These are phyloP conservation scores for Hansenula sp. DNA, from an alignment of 1,139 yeast genomes.

Conservation along the genomic window DNA sequence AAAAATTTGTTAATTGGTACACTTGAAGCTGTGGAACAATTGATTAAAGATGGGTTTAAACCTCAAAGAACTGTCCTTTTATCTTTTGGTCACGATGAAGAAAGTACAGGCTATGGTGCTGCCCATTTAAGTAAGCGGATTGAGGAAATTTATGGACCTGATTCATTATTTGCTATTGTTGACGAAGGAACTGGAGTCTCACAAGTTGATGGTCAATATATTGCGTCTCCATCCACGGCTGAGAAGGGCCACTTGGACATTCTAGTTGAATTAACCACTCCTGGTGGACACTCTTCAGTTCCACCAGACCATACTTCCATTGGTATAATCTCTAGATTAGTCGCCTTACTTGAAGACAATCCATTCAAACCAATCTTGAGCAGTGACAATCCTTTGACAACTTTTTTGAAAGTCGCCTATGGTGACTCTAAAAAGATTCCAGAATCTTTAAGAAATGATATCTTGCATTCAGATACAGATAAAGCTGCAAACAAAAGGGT, in stretches of 20 bases:
- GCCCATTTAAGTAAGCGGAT: constrained; percentile 33
- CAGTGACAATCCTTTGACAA: constrained; percentile 41
- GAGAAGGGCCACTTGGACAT: constrained; percentile 55
- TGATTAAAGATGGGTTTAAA: constrained; percentile 33
- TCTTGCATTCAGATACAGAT: constrained; percentile 37
- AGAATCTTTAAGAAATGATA: constrained; percentile 22
- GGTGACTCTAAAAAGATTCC: constrained; percentile 27
- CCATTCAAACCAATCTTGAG: constrained; percentile 41
- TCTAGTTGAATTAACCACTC: constrained; percentile 39
- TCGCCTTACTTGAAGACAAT: constrained; percentile 38
- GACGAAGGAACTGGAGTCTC: constrained; percentile 51
- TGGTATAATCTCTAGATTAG: constrained; percentile 48
- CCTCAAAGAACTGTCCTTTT: constrained; percentile 50
- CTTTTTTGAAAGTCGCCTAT: constrained; percentile 44
- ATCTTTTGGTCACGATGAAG: constrained; percentile 66
- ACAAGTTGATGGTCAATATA: constrained; percentile 23
- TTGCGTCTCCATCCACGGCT: constrained; percentile 46
- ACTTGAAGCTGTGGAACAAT: constrained; percentile 47
- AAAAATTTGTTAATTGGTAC: constrained; percentile 54
- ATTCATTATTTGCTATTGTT: constrained; percentile 47
- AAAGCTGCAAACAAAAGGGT: constrained; percentile 34
- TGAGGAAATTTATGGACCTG: constrained; percentile 41
- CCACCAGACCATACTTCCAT: constrained; percentile 65
- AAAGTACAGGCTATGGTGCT: constrained; percentile 57
- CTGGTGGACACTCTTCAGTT: constrained; percentile 61